Evolutionary conservation across 805 yeast genomes (phyloP).

Genomic region (Suhomyces kilbournensis): DNA sequence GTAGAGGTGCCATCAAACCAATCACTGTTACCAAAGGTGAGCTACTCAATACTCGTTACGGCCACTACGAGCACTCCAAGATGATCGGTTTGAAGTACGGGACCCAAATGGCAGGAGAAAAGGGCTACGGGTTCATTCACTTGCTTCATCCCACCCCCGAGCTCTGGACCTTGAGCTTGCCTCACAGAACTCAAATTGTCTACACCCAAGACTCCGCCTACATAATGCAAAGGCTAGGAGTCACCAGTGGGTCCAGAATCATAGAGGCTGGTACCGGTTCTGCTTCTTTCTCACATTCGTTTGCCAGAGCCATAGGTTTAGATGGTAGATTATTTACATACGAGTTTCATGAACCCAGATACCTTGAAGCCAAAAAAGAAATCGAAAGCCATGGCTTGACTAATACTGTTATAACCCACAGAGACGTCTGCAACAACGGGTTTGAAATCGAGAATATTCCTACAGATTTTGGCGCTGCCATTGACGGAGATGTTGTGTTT

Average conservation of each 20-base stretch:
- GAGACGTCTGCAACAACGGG: conserved; percentile 91
- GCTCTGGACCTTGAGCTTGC: conserved; percentile 91
- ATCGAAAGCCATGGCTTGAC: conserved; percentile 68
- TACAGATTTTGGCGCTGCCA: conserved; percentile 14
- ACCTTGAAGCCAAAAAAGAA: conserved; percentile 72
- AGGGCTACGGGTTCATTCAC: conserved; percentile 83
- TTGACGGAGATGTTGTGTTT: conserved; percentile 75
- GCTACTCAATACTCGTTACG: conserved; percentile 79
- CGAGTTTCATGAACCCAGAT: conserved; percentile 89
- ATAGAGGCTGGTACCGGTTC: conserved; percentile 99
- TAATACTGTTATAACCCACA: conserved; percentile 70
- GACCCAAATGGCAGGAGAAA: conserved; percentile 71
- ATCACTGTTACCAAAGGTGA: conserved; percentile 58
- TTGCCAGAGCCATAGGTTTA: conserved; percentile 70
- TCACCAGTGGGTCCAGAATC: conserved; percentile 71
- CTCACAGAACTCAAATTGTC: conserved; percentile 97
- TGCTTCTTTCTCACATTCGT: conserved; percentile 91
- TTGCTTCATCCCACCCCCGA: conserved; percentile 91
- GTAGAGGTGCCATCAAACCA: conserved; percentile 78
- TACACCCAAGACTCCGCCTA: conserved; percentile 94
- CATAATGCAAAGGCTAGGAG: conserved; percentile 76
- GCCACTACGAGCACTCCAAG: conserved; percentile 76
- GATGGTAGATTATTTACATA: conserved; percentile 72
- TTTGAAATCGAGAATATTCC: conserved; percentile 51
- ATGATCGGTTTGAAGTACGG: conserved; percentile 87